These are phyloP conservation scores for Pilaira anomala DNA, from an alignment of 192 early-diverging fungal species.

Conservation along the genomic window DNA sequence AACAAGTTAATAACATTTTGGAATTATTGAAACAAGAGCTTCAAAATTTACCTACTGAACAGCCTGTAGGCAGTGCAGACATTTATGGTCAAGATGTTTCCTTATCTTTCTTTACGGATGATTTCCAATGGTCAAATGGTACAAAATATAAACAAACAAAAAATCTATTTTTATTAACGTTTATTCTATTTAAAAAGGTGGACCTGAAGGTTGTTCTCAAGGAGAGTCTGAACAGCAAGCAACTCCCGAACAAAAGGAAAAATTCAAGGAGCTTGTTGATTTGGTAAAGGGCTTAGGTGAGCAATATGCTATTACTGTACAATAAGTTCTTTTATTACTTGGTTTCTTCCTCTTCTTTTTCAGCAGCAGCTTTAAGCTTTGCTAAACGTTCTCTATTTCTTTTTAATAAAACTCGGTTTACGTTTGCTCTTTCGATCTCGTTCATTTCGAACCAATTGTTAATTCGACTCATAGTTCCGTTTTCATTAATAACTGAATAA, in stretches of 20 bases:
- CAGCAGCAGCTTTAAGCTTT: conserved; percentile 17
- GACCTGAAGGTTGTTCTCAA: conserved; percentile 31
- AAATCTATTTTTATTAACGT: neutral
- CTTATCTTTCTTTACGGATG: conserved; percentile 27
- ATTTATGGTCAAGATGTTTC: conserved; percentile 38
- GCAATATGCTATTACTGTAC: conserved; percentile 20
- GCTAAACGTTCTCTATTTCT: conserved; percentile 40
- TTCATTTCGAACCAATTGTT: conserved; percentile 53
- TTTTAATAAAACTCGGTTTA: conserved; percentile 46
- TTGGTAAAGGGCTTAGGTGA: conserved; percentile 15
- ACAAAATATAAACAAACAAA: neutral
- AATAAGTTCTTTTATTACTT: neutral
- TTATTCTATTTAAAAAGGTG: conserved; percentile 19
- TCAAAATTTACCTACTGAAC: conserved; percentile 21
- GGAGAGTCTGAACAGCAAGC: conserved; percentile 24
- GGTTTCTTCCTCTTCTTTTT: neutral
- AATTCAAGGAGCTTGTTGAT: conserved; percentile 27
- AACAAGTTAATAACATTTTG: conserved; percentile 19
- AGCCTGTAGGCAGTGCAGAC: conserved; percentile 35
- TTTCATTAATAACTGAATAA: conserved; percentile 46
- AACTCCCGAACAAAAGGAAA: conserved; percentile 30
- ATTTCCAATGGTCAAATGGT: conserved; percentile 41
- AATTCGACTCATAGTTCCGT: conserved; percentile 50
- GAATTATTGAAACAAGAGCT: conserved; percentile 11
- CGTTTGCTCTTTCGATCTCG: conserved; percentile 51